Percentiles rank a stretch among this genome's conserved stretches.
phyloP scores from a whole-genome alignment of 345 rosid species.

The Reutealis trisperma region DNA sequence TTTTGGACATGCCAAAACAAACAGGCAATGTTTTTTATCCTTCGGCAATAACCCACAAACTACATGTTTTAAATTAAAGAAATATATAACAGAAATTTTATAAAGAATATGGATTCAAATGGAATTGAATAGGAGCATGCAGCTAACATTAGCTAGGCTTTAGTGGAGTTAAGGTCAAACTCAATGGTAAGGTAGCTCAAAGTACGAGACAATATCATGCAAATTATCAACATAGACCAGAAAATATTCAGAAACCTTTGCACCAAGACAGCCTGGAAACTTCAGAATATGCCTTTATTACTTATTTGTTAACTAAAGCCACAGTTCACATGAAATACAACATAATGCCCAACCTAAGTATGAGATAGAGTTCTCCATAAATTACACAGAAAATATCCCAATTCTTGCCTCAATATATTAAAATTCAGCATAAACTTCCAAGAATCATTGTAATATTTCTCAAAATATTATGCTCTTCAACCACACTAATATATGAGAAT shows the following conservation, averaged over 20 bases:
- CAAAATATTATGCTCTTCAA: not conserved
- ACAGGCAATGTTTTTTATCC: not conserved
- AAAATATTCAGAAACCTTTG: not conserved
- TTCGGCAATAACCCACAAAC: not conserved
- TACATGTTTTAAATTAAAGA: not conserved
- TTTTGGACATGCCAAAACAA: not conserved
- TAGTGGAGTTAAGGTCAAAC: not conserved
- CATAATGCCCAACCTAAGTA: not conserved
- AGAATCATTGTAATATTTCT: not conserved
- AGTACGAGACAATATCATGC: not conserved
- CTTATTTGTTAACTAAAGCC: not conserved
- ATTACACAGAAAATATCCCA: not conserved
- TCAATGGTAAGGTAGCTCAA: not conserved
- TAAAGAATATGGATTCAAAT: not conserved
- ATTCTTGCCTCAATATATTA: not conserved
- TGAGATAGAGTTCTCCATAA: not conserved
- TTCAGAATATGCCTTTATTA: not conserved
- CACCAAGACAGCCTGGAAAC: not conserved
- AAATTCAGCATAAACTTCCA: not conserved
- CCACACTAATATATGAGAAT: not conserved
- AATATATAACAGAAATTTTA: not conserved
- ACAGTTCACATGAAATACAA: not conserved
- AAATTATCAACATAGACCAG: not conserved
- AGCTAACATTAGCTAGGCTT: not conserved
- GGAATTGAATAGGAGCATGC: not conserved